A percentile compares a stretch with the other conserved stretches of the same genome.
Conservation (phyloP, 2,329 filamentous ascomycete genomes). For the Phialemonium atrogriseum region DNA sequence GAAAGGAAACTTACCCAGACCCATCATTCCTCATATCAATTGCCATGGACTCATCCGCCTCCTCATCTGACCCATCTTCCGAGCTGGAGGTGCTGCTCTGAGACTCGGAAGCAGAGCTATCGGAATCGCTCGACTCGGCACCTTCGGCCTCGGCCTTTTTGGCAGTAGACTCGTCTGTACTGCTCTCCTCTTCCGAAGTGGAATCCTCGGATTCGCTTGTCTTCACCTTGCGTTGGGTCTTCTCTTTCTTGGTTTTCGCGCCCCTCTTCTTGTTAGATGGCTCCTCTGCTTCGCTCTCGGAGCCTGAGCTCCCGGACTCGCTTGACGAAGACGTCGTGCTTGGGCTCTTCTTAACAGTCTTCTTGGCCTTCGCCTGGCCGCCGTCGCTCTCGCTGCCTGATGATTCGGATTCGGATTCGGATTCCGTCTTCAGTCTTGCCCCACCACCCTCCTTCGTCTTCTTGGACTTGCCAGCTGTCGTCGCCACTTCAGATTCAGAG, state of each 20-base stretch:
- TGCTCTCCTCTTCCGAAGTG: too few species aligned
- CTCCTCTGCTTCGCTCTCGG: conserved; percentile 6
- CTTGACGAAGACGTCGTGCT: conserved; percentile 13
- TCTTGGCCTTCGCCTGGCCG: conserved; percentile 9
- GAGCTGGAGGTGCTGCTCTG: conserved; percentile 1
- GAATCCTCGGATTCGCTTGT: too few species aligned
- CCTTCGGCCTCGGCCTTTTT: neutral
- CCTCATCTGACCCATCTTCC: conserved; percentile 12
- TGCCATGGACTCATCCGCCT: conserved; percentile 29
- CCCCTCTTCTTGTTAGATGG: too few species aligned
- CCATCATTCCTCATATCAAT: conserved; percentile 15
- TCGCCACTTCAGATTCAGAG: conserved; percentile 8
- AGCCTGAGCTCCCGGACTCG: conserved; percentile 10
- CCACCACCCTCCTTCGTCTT: conserved; percentile 16
- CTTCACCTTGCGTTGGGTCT: too few species aligned
- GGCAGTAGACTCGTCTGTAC: conserved; percentile 3
- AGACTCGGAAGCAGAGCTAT: neutral
- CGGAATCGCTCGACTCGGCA: neutral
- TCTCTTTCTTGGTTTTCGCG: too few species aligned
- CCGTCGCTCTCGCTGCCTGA: too few species aligned
- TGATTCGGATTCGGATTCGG: conserved; percentile 6
- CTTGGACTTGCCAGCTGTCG: conserved; percentile 7
- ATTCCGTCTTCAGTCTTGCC: neutral
- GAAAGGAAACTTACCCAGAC: conserved; percentile 6
- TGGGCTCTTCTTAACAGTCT: conserved; percentile 7